A percentile compares a stretch with the other conserved stretches of the same genome.
Conservation (phyloP, 805 yeast genomes). For the Cyberlindnera maritima region DNA sequence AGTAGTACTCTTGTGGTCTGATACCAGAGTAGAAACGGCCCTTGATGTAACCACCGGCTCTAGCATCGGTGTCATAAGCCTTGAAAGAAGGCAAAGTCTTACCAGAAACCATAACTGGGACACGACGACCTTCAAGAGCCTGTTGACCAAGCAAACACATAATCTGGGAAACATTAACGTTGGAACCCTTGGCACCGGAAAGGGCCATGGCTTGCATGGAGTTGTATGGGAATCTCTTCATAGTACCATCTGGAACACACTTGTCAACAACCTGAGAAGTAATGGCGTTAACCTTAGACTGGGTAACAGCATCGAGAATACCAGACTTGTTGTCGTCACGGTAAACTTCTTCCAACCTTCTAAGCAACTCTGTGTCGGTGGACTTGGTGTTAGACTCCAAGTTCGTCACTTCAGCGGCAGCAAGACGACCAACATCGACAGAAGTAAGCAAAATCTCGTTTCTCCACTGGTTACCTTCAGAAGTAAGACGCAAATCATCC, state of each 20-base stretch:
- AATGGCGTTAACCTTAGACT: conserved; percentile 85
- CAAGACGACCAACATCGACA: conserved; percentile 80
- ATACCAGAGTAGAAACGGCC: conserved; percentile 97
- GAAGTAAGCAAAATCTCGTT: conserved; percentile 74
- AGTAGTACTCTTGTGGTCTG: conserved; percentile 96
- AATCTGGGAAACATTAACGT: conserved; percentile 97
- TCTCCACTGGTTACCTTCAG: conserved; percentile 90
- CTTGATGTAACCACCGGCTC: conserved; percentile 98
- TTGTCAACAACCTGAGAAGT: conserved; percentile 92
- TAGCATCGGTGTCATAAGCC: conserved; percentile 94
- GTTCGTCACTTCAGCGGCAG: conserved; percentile 94
- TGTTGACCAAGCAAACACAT: conserved; percentile 99
- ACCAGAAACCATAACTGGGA: conserved; percentile 98
- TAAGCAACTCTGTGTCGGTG: conserved; percentile 73
- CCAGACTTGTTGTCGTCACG: conserved; percentile 93
- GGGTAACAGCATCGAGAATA: conserved; percentile 92
- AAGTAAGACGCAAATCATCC: conserved; percentile 94
- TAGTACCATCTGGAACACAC: conserved; percentile 95
- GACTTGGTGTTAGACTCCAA: conserved; percentile 49
- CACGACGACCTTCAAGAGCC: conserved; percentile 98
- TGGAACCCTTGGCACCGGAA: conserved; percentile 99
- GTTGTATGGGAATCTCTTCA: conserved; percentile 92
- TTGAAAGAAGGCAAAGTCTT: conserved; percentile 95
- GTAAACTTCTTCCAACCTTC: conserved; percentile 88
- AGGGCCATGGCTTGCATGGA: conserved; percentile 99